Base-by-base conservation (phyloP, 352 stramenopile species). In the Albugo candida region DNA sequence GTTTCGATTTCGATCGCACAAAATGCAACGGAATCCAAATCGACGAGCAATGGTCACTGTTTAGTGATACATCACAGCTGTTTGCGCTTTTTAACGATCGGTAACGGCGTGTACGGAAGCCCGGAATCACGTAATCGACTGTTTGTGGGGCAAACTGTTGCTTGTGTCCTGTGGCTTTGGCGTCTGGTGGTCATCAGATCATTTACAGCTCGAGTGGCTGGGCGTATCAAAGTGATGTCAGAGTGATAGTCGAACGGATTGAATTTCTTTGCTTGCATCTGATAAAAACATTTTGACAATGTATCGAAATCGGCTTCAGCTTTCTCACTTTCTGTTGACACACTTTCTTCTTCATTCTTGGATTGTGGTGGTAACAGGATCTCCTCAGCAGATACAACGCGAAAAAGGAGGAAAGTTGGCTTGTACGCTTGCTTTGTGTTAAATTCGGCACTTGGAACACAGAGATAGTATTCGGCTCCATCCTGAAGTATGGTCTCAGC, bases 11-110 rank as follows among this genome's bases (percentile, higher is more conserved):
- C 78, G 78, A 49, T 86, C 72, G 43, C 74, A 91, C 61, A 91
- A 91, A 60, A 53, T 91, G 27, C 78, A 91, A 58, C 83, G 63
- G 50, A 68, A 85, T 53, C 78, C 78, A 48, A 91, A 91, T 52
- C 74, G 78, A 52, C 57, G 56, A 59, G 57, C 50, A 41, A 69
- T 91, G 57, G 56, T 91, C 43, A 84, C 70, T 13, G 78, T 91
- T 51, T 91, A 86, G 60, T 64, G 19, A 42, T 47, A 48, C 38
- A 36, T 46, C 52, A 54, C 38, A 39, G 11, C 20, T 24, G 38
- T 24, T 43, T 43, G 38, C 38, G 38, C 38, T 8, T 43, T 19
- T 19, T 19, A 8, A 24, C 17, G 38, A 24, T 19, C 48, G 46
- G 20, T 49, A 52, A 24, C 48, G 41, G 14, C n/a, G 41, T 37